Percentiles rank a stretch among this genome's conserved stretches.
Conservation (phyloP, 78 protist species). For the Trichosphaerium sp. region DNA sequence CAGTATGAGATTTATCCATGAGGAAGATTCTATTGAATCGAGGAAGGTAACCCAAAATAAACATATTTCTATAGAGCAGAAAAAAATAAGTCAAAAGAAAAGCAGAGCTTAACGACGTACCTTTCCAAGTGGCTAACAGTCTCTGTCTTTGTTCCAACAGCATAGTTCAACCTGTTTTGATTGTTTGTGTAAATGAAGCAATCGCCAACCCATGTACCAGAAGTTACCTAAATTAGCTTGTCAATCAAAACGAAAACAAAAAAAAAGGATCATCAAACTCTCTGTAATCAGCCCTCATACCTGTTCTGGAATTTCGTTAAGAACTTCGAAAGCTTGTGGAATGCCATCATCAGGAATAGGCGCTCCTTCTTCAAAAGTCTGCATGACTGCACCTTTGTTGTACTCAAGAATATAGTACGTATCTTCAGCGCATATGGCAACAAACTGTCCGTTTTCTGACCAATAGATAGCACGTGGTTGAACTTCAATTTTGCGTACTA, state of each 20-base stretch:
- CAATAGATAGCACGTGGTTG: constrained; percentile 63
- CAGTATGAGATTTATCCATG: constrained; percentile 51
- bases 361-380: constrained; percentile 36
- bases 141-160: constrained; percentile 83
- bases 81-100: background rate
- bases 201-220: constrained; percentile 82
- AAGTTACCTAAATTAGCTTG: background rate
- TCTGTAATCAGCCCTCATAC: background rate
- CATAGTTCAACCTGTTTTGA: constrained; percentile 76
- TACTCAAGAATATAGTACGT: constrained; percentile 70
- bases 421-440: constrained; percentile 65
- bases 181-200: constrained; percentile 86
- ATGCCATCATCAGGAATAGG: constrained; percentile 72
- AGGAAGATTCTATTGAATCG: constrained; percentile 73
- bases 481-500: constrained; percentile 83
- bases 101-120: background rate
- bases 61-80: constrained; percentile 31
- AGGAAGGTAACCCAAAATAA: constrained; percentile 75
- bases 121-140: constrained; percentile 78
- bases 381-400: constrained; percentile 44
- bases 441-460: constrained; percentile 69
- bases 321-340: constrained; percentile 84
- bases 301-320: constrained; percentile 55
- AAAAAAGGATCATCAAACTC: background rate
- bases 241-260: background rate